These are phyloP conservation scores for Cercospora sesami DNA, from an alignment of 2,329 filamentous ascomycete genomes.

Conservation along the genomic window DNA sequence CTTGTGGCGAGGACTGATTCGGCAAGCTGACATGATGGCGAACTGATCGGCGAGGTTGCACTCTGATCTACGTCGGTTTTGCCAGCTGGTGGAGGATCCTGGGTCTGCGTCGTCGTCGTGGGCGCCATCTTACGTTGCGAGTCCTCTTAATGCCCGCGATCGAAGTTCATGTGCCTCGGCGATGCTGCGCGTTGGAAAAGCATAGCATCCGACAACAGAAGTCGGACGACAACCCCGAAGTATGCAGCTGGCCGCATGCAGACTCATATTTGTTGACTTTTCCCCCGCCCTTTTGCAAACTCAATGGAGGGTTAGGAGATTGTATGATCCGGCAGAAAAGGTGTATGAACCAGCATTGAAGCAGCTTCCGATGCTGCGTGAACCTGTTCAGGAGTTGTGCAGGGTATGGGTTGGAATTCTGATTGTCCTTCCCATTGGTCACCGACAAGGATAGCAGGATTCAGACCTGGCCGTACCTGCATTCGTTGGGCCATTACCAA, in stretches of 20 bases:
- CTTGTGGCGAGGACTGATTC: slow-evolving; percentile 17
- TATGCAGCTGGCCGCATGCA: slow-evolving; percentile 1
- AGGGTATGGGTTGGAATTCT: background rate
- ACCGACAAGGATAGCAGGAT: slow-evolving; percentile 1
- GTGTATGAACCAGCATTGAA: background rate
- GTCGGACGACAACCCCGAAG: background rate
- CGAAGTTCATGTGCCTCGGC: background rate
- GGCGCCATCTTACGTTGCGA: background rate
- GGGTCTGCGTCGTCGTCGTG: background rate
- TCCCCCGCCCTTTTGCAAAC: background rate
- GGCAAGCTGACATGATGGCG: slow-evolving; percentile 13
- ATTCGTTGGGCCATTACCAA: slow-evolving; percentile 5
- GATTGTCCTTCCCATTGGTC: background rate
- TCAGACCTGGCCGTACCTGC: background rate
- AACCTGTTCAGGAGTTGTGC: slow-evolving; percentile 2
- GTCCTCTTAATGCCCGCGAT: background rate
- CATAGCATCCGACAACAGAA: slow-evolving; percentile 2
- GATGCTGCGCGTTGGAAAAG: background rate
- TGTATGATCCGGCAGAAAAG: background rate
- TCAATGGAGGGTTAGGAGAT: slow-evolving; percentile 12
- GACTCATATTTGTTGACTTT: slow-evolving; percentile 5
- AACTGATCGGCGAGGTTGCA: background rate
- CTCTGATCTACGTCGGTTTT: background rate
- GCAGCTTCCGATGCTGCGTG: background rate
- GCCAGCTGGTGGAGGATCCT: background rate